Evolutionary conservation across 106 monocot genomes (phyloP), one percentile per base, ranked within the genome.

Genomic region (Cymbidium sinense): DNA sequence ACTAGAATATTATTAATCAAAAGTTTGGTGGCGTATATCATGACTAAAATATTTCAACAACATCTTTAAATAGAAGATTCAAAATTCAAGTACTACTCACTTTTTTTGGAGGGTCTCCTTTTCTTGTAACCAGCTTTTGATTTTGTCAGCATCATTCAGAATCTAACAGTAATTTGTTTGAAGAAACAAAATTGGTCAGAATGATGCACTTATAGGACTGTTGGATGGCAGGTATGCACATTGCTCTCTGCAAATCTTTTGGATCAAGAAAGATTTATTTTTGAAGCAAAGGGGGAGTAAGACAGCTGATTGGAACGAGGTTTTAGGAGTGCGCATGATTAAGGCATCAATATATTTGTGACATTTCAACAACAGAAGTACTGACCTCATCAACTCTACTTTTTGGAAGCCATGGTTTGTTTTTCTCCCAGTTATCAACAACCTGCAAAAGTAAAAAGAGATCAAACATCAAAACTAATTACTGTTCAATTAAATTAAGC

Each of bases 381-480:
- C 78, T 50, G 65, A 99, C 99, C 99, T 95, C 90, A 54, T 99
- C 95, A 33, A 89, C 79, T 70, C 82, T 92, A 81, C 83, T 44
- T 82, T 91, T 95, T 19, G 99, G 93, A 85, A 99, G 81, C 99
- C 99, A 99, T 2, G 93, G 75, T 41, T 91, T 95, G 70, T 87
- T 93, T 51, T 78, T 85, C 75, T 91, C 89, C 99, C 95, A 99
- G 67, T 89, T 93, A 69, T 54, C 84, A 34, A 91, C 83, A 77
- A 93, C 90, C 99, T 99, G 86, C 44, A 79, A 31, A 20, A 43
- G 0, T 77, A 61, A 34, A 23, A 13, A 70, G 69, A 80, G n/a
- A 5, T 77, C 30, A 82, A 34, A 12, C 41, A 27, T 28, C 4
- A 43, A 47, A 74, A 74, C 1, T 19, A 74, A 74, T 27, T 27